Evolutionary conservation across 768 basidiomycete genomes (phyloP), one percentile per base, ranked within the genome.

Genomic region (Pleurotus citrinopileatus): DNA sequence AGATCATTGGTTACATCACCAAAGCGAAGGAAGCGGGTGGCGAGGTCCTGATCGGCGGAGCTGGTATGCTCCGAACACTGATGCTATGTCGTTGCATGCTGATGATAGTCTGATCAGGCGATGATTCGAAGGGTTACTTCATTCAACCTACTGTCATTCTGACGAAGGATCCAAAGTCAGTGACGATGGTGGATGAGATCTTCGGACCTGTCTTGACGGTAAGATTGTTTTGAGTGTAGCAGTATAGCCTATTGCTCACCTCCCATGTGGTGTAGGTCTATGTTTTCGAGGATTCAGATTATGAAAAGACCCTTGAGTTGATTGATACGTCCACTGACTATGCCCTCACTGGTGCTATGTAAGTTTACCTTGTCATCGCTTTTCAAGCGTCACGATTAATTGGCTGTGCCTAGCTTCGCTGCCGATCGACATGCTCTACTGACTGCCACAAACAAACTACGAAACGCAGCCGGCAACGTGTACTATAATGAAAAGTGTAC

Each of bases 401-500:
- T 46, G n/a, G n/a, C n/a, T n/a, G n/a, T n/a, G n/a, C n/a, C 50
- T 64, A 94, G 94, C 70, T 98, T 98, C 74, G 77, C 94, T 10
- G 62, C 78, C 2, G 90, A 94, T 60, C 89, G 97, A 60, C 76
- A 81, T 23, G 93, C 87, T 4, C 81, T 98, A 53, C 71, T 94
- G 59, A 73, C 74, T 28, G 91, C 94, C 2, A 86, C 92, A 38
- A 88, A 89, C 72, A 80, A 79, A 52, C 80, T 99, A 40, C 87
- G 94, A 53, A 89, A 96, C 72, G 79, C 94, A 1, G 92, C 97
- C 2, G 97, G 97, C 2, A 99, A 98, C 69, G 85, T 96, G 53
- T 99, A 99, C 76, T 93, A 94, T 74, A 98, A 98, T 70, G 95
- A 98, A 62, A 95, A 96, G 70, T 98, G 94, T 71, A 99, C 96